Conservation (phyloP, 2,329 filamentous ascomycete genomes). For the Trichoderma arundinaceum region DNA sequence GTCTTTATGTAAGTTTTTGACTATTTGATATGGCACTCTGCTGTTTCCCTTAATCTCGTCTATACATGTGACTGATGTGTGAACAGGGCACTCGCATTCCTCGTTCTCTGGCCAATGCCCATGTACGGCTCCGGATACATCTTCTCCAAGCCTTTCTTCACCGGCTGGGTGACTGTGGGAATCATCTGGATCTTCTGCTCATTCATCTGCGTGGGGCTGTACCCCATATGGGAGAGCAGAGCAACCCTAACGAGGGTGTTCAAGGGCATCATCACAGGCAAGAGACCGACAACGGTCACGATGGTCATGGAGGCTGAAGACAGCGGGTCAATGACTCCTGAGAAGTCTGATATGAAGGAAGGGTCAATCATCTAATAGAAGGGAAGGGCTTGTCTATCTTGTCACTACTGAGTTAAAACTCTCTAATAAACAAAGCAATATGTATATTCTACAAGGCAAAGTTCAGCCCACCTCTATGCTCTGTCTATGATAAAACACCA, state of each 20-base stretch:
- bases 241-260: slow-evolving; percentile 51
- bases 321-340: slow-evolving; percentile 23
- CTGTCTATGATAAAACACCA: neutral
- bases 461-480: neutral
- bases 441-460: neutral
- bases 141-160: slow-evolving; percentile 65
- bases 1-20: slow-evolving; percentile 39
- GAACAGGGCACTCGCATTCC: slow-evolving; percentile 64
- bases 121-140: slow-evolving; percentile 85
- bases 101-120: slow-evolving; percentile 90
- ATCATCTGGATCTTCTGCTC: slow-evolving; percentile 77
- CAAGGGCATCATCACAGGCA: slow-evolving; percentile 21
- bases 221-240: slow-evolving; percentile 80
- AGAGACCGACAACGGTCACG: neutral
- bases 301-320: neutral
- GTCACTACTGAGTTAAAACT: neutral
- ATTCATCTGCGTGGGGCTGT: slow-evolving; percentile 75
- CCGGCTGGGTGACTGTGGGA: slow-evolving; percentile 72
- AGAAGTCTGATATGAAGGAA: slow-evolving; percentile 22
- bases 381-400: neutral
- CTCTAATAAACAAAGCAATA: neutral
- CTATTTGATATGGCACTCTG: neutral
- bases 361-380: neutral
- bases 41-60: neutral
- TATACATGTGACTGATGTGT: slow-evolving; percentile 1